Evolutionary conservation across 345 rosid species (phyloP), one percentile per base, ranked within the genome.

Genomic region (Arabidopsis thaliana): DNA sequence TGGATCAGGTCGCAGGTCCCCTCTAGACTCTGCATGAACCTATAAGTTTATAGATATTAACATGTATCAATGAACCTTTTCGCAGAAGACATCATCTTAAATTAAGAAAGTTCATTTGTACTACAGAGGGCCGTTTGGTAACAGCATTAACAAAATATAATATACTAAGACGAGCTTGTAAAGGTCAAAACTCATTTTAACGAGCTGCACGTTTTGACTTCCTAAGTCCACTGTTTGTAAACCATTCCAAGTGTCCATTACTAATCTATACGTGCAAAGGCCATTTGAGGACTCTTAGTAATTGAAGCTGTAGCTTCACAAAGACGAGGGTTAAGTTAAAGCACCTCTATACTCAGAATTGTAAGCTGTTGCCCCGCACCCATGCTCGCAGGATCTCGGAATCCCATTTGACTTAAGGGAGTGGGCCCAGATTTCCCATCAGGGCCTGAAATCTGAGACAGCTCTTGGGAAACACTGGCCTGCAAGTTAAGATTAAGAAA

Each of bases 291-390:
- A 50, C 7, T 59, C 66, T 41, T 38, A 60, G 32, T 50, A 58
- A 57, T 20, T 16, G 20, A 4, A 50, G 64, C 66, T 23, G 55
- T 55, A 56, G 44, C 67, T 57, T 49, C 67, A 56, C 66, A 48
- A 49, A 38, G 55, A 70, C 22, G 5, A 20, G 66, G 49, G 28
- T 52, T 36, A 53, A 53, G 59, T 37, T 40, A 65, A 52, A 77
- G 60, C 84, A 94, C 98, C 98, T 94, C 98, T 64, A 94, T 73
- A 74, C 98, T 94, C 75, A 90, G 78, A 77, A 91, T 69, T 56
- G 97, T 90, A 55, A 94, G 87, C 70, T 94, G 98, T 78, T 91
- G 96, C 70, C 98, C 98, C 66, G 87, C 96, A 68, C 98, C 97
- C 82, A 85, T 75, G 82, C 96, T 91, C 12, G 97, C 97, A 79